A percentile compares a stretch with the other conserved stretches of the same genome.
phyloP scores from a whole-genome alignment of 1,284 basidiomycete genomes.

The Afroboletus lepidellus region DNA sequence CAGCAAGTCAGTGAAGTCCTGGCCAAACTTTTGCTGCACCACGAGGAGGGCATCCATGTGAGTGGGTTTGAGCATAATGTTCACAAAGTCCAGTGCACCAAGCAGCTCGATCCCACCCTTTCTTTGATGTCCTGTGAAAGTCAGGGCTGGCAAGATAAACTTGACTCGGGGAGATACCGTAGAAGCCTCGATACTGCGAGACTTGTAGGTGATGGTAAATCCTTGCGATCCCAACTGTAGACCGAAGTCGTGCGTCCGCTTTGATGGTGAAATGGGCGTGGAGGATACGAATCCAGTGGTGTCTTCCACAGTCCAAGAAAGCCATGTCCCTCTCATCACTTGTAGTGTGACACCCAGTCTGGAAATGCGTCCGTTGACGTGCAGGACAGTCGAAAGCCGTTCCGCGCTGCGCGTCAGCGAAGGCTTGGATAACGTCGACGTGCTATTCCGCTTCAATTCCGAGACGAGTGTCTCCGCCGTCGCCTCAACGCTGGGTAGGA shows the following conservation, averaged over 20 bases:
- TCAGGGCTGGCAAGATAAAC: constrained; percentile 62
- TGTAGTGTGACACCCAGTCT: constrained; percentile 61
- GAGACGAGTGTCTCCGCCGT: constrained; percentile 62
- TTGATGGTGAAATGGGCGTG: constrained; percentile 36
- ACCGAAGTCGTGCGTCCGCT: constrained; percentile 51
- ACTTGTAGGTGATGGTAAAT: constrained; percentile 59
- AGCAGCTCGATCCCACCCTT: constrained; percentile 50
- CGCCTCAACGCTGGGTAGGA: constrained; percentile 66
- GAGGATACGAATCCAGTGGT: constrained; percentile 48
- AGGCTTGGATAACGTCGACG: constrained; percentile 24
- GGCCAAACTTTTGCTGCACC: constrained; percentile 82
- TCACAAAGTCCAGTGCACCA: constrained; percentile 63
- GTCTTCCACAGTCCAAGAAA: constrained; percentile 65
- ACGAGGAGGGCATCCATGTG: constrained; percentile 78
- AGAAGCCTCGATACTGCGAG: constrained; percentile 35
- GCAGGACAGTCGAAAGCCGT: constrained; percentile 34
- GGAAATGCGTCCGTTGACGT: constrained; percentile 51
- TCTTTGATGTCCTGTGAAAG: constrained; percentile 56
- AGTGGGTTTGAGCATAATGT: constrained; percentile 71
- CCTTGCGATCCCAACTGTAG: constrained; percentile 61
- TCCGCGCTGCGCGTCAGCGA: constrained; percentile 27
- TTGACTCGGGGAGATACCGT: constrained; percentile 50
- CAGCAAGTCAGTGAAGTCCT: constrained; percentile 81
- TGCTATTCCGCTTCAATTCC: constrained; percentile 49
- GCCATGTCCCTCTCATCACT: constrained; percentile 83